Conservation (phyloP, 2,329 filamentous ascomycete species). For the Diaporthe vaccinii region DNA sequence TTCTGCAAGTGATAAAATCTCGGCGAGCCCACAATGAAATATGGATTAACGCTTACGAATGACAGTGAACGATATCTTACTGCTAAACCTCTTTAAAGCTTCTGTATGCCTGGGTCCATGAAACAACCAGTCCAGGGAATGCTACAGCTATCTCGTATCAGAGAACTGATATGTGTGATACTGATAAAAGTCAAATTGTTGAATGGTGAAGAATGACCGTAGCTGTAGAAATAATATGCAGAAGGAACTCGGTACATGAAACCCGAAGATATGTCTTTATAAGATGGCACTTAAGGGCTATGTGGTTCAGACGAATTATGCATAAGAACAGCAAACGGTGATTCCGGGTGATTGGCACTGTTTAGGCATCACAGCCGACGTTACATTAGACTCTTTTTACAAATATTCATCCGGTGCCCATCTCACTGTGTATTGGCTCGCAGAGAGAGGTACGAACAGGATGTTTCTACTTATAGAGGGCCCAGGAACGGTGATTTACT, state of each 20-base stretch:
- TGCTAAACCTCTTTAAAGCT: background rate
- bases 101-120: fast-evolving
- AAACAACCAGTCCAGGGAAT: fast-evolving
- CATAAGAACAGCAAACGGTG: background rate
- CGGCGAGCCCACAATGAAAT: too few species aligned
- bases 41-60: too few species aligned
- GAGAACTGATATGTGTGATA: background rate
- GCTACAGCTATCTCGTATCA: fast-evolving
- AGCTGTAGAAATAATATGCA: background rate
- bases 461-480: constrained; percentile 3
- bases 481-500: background rate
- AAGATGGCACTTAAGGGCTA: background rate
- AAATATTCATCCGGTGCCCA: background rate
- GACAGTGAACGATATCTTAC: too few species aligned
- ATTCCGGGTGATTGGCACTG: background rate
- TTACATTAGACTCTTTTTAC: background rate
- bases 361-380: background rate
- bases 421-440: background rate
- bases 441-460: background rate
- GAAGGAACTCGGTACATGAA: background rate
- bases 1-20: background rate
- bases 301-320: background rate
- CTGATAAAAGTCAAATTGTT: background rate
- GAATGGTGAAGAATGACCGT: too few species aligned
- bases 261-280: background rate